A percentile compares a stretch with the other conserved stretches of the same genome.
phyloP scores from a whole-genome alignment of 2,329 filamentous ascomycete genomes.

The Penicillium brasilianum region DNA sequence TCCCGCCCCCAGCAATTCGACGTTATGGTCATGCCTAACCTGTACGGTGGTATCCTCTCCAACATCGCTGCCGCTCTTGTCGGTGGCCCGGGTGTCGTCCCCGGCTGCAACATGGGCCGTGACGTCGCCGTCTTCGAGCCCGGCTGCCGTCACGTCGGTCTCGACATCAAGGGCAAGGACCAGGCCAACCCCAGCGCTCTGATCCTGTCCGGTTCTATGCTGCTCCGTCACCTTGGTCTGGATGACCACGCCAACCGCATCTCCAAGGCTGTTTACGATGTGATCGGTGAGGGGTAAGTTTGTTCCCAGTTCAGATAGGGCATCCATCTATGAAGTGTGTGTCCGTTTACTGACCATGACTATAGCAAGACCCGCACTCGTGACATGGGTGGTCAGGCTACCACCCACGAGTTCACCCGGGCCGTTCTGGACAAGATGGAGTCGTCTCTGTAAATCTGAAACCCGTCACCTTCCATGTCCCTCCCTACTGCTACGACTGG shows the following conservation, averaged over 20 bases:
- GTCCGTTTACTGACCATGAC: not conserved
- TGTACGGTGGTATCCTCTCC: constrained; percentile 98
- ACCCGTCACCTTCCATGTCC: constrained; percentile 20
- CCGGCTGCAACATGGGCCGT: constrained; percentile 99
- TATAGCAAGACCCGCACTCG: constrained; percentile 81
- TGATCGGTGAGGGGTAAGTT: constrained; percentile 88
- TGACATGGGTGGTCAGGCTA: constrained; percentile 91
- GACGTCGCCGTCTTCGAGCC: constrained; percentile 99
- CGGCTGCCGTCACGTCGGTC: constrained; percentile 97
- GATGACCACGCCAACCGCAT: constrained; percentile 99
- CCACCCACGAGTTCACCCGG: constrained; percentile 92
- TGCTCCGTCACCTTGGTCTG: constrained; percentile 93
- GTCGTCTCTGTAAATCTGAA: constrained; percentile 60
- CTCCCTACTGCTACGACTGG: constrained; percentile 33
- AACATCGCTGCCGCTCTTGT: constrained; percentile 98
- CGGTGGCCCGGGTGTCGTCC: constrained; percentile 94
- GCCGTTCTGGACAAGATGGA: constrained; percentile 98
- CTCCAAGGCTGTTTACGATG: constrained; percentile 77
- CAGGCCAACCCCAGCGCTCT: constrained; percentile 98
- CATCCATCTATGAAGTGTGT: not conserved
- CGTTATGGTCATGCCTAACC: constrained; percentile 99
- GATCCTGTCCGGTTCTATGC: constrained; percentile 94
- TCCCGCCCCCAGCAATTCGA: constrained; percentile 97
- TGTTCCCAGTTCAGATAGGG: too few species aligned
- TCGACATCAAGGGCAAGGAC: constrained; percentile 99